Evolutionary conservation across 768 basidiomycete species (phyloP), one percentile per base, ranked within the genome.

Genomic region (Suillus fuscotomentosus): DNA sequence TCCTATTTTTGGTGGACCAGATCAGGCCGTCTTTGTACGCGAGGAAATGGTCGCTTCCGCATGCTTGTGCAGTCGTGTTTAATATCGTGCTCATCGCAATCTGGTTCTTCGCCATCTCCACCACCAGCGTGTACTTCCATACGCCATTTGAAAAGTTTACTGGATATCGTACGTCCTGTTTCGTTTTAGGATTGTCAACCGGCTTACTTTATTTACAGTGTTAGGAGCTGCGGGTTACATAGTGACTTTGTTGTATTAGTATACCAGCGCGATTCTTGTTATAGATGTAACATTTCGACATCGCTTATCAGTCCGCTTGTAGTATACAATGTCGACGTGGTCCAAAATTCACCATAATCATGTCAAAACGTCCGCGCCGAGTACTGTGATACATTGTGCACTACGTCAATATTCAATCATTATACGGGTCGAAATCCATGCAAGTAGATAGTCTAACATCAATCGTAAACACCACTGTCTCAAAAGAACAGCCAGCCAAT

Each of bases 111-210:
- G 93, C 93, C 68, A 77, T 82, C 10, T 85, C 84, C 64, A 92
- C 92, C 53, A 98, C 97, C 24, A 87, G 89, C 60, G 78, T 97
- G 9, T 98, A 94, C 75, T 99, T 97, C 81, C 97, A 99, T 72
- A 83, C 89, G 4, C 93, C 94, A 0, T 76, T 82, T 14, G 97
- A 98, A 79, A 98, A 99, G 78, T 65, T 93, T 41, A 87, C 89
- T 3, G 97, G 97, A 14, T 91, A 89, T 65, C 47, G 95, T 96
- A 72, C 72, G 92, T 87, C 4, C 38, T 48, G 22, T 17, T 36
- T 41, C 38, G 14, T 34, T 62, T 9, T 36, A n/a, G 8, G 6
- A 15, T 36, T 6, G 0, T 27, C 38, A 13, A 24, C n/a, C 11
- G 39, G 20, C 53, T 55, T 15, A 65, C 72, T 17, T 47, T 45